Evolutionary conservation across 768 basidiomycete species (phyloP).

Genomic region (Leccinum ochraceum): DNA sequence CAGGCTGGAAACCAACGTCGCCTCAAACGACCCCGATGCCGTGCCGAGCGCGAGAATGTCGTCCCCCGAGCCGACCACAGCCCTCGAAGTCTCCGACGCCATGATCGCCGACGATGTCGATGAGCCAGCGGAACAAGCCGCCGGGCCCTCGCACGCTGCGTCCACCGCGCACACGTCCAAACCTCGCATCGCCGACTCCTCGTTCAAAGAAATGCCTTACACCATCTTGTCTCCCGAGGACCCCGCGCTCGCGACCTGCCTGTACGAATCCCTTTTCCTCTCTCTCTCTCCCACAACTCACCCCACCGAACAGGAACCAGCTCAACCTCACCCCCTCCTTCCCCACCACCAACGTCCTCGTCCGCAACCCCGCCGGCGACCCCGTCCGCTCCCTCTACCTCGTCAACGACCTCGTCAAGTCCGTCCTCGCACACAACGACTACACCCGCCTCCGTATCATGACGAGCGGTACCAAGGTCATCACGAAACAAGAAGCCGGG

Average conservation of each 20-base stretch:
- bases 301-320: constrained; percentile 52
- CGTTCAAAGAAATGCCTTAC: constrained; percentile 90
- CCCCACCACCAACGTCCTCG: constrained; percentile 76
- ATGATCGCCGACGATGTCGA: constrained; percentile 1
- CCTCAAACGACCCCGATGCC: constrained; percentile 7
- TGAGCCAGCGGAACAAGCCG: not conserved
- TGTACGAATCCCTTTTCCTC: constrained; percentile 48
- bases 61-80: constrained; percentile 2
- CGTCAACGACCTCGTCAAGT: constrained; percentile 80
- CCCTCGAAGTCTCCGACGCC: constrained; percentile 4
- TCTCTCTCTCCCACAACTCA: not conserved
- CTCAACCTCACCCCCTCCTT: constrained; percentile 71
- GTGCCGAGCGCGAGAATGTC: constrained; percentile 8
- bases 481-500: constrained; percentile 84
- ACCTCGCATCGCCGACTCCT: constrained; percentile 31
- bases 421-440: constrained; percentile 79
- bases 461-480: constrained; percentile 91
- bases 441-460: constrained; percentile 84
- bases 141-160: not conserved
- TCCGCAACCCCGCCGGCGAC: constrained; percentile 78
- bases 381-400: constrained; percentile 84
- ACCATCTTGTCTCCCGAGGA: constrained; percentile 76
- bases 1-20: constrained; percentile 36
- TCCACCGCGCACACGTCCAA: constrained; percentile 2
- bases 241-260: constrained; percentile 66